Evolutionary conservation across 768 basidiomycete species (phyloP).

Genomic region (Rhodotorula diobovata): DNA sequence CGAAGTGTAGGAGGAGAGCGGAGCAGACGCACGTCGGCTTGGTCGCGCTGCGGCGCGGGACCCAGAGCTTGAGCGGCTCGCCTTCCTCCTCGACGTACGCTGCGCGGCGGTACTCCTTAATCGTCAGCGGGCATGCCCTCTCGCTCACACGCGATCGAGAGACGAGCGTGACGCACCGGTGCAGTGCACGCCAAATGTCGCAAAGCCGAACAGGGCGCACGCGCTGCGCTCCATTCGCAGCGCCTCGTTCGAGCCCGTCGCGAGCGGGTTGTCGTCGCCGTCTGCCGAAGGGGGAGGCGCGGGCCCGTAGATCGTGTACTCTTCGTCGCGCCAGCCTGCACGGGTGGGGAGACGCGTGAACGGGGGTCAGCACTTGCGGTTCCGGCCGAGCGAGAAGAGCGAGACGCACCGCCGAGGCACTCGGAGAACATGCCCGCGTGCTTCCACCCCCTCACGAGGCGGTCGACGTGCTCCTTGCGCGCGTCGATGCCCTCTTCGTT

Average conservation of each 20-base stretch:
- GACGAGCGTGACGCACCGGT: slow-evolving; percentile 48
- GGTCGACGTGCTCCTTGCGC: slow-evolving; percentile 41
- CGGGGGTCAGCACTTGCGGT: slow-evolving; percentile 25
- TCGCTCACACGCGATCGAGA: not conserved
- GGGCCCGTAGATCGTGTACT: slow-evolving; percentile 57
- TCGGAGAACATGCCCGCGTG: slow-evolving; percentile 45
- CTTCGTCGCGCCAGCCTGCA: slow-evolving; percentile 75
- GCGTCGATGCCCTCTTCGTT: slow-evolving; percentile 33
- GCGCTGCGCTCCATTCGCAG: slow-evolving; percentile 88
- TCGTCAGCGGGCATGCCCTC: not conserved
- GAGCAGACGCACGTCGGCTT: slow-evolving; percentile 71
- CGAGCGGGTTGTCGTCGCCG: slow-evolving; percentile 50
- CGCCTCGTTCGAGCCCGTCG: slow-evolving; percentile 58
- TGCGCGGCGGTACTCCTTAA: not conserved
- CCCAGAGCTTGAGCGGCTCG: slow-evolving; percentile 68
- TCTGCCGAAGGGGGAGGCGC: slow-evolving; percentile 59
- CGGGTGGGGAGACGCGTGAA: slow-evolving; percentile 22
- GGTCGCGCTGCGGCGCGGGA: slow-evolving; percentile 73
- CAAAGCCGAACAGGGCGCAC: slow-evolving; percentile 78
- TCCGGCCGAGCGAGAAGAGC: not conserved
- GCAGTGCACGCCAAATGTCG: slow-evolving; percentile 91
- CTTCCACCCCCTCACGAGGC: slow-evolving; percentile 46
- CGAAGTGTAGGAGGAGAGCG: not conserved
- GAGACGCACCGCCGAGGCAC: slow-evolving; percentile 45
- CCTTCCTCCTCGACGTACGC: slow-evolving; percentile 53